phyloP scores from a whole-genome alignment of 805 yeast genomes.

The Candida ortonii region DNA sequence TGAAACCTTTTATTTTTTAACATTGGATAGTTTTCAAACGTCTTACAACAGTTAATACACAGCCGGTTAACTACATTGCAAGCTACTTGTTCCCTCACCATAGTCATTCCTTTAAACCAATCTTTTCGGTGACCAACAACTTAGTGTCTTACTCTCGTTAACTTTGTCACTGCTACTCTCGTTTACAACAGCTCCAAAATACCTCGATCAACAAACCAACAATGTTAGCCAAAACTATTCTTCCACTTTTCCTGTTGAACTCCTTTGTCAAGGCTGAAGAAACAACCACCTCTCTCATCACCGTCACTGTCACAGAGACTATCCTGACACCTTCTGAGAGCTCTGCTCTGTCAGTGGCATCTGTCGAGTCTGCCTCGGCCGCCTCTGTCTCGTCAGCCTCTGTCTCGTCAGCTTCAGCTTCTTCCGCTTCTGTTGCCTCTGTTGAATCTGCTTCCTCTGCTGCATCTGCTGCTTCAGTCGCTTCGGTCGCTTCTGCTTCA shows the following conservation, averaged over 20 bases:
- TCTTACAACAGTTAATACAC: neutral
- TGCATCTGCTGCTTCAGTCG: slow-evolving; percentile 16
- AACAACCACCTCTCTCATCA: slow-evolving; percentile 41
- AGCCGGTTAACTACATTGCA: slow-evolving; percentile 35
- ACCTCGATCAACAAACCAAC: neutral
- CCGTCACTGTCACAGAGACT: slow-evolving; percentile 47
- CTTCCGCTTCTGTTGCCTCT: slow-evolving; percentile 18
- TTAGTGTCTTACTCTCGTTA: too few species aligned
- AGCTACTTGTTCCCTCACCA: slow-evolving; percentile 34
- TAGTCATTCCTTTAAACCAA: slow-evolving; percentile 32
- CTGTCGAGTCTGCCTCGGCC: slow-evolving; percentile 5
- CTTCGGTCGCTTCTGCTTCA: slow-evolving; percentile 19
- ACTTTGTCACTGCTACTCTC: too few species aligned
- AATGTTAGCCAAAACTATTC: slow-evolving; percentile 29
- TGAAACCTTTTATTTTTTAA: too few species aligned
- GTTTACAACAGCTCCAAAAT: neutral
- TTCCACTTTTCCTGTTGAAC: slow-evolving; percentile 26
- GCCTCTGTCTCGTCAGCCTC: slow-evolving; percentile 27
- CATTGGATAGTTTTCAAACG: neutral
- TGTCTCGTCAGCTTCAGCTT: slow-evolving; percentile 17
- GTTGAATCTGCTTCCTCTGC: slow-evolving; percentile 18
- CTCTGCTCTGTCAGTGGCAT: slow-evolving; percentile 24
- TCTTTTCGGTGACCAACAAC: too few species aligned
- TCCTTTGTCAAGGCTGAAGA: slow-evolving; percentile 29
- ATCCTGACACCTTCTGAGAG: slow-evolving; percentile 46